These are phyloP conservation scores for Alternaria conjuncta DNA, from an alignment of 2,329 filamentous ascomycete genomes.

Conservation along the genomic window DNA sequence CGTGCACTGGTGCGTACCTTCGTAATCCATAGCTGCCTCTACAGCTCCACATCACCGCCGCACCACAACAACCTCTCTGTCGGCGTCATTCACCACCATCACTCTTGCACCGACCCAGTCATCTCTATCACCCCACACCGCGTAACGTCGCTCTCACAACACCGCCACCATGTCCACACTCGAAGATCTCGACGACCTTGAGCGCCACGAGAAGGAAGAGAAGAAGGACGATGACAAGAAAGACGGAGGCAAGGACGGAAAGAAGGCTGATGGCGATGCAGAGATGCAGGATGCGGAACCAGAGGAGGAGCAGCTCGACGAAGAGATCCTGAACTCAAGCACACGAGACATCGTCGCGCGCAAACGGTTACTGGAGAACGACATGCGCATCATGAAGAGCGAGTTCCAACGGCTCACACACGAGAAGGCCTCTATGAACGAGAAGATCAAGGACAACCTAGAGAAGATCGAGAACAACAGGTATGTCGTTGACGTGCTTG, in stretches of 20 bases:
- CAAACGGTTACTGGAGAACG: slow-evolving; percentile 92
- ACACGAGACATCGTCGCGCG: slow-evolving; percentile 94
- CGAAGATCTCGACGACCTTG: slow-evolving; percentile 89
- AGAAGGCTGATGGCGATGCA: slow-evolving; percentile 73
- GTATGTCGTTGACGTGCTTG: slow-evolving; percentile 57
- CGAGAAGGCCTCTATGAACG: slow-evolving; percentile 93
- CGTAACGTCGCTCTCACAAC: slow-evolving; percentile 14
- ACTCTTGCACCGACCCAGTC: not conserved
- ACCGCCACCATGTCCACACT: slow-evolving; percentile 77
- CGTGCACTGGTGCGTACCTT: slow-evolving; percentile 27
- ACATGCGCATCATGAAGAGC: slow-evolving; percentile 98
- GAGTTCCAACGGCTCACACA: slow-evolving; percentile 93
- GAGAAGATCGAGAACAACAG: slow-evolving; percentile 99
- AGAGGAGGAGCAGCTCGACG: slow-evolving; percentile 79
- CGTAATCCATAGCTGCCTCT: slow-evolving; percentile 47
- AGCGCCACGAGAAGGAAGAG: slow-evolving; percentile 77
- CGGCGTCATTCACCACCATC: slow-evolving; percentile 5
- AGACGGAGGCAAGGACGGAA: slow-evolving; percentile 61
- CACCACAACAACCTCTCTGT: slow-evolving; percentile 12
- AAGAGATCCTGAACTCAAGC: slow-evolving; percentile 90
- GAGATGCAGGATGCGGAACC: slow-evolving; percentile 86
- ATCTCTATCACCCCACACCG: not conserved
- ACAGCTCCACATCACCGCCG: slow-evolving; percentile 32
- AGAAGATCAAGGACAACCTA: slow-evolving; percentile 98
- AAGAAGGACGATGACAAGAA: slow-evolving; percentile 64